Evolutionary conservation across 2,329 filamentous ascomycete species (phyloP), one percentile per base, ranked within the genome.

Genomic region (Cercospora sesami): DNA sequence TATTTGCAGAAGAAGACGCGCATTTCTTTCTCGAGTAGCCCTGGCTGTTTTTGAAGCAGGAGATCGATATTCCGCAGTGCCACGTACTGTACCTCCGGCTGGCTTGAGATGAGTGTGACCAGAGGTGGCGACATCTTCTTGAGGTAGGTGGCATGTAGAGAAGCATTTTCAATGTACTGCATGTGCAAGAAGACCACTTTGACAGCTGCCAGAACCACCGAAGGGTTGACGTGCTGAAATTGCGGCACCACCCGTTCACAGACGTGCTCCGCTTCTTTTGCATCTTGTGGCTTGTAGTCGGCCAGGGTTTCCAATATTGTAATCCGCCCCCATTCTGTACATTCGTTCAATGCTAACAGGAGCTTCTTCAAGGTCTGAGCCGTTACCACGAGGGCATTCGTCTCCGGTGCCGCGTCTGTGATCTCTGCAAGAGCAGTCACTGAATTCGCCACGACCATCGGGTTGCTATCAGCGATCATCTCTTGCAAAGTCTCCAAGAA

Each of bases 1-100:
- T 99, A 99, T 82, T 99, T 99, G 90, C 95, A 99, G 83, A 99
- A 99, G 83, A 99, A 99, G 8, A 99, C 95, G 55, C 95, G 89
- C 76, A 99, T 89, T 80, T 99, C 95, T 80, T 98, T 98, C 85
- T 92, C 96, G 9, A 99, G 86, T 65, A 99, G 97, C 73, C 97
- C 94, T 10, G 95, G 93, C 80, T 97, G 94, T 74, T 96, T 95
- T 80, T 99, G 95, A 28, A 99, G 86, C 5, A 99, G 85, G 36
- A 99, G 87, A 74, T 99, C 95, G 76, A 99, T 99, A 79, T 99
- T 99, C 71, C 94, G 86, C 60, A 99, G 83, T 14, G 95, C 95
- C 65, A 99, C 95, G 78, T 99, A 99, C 81, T 99, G 95, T 45
- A 99, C 95, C 83, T 99, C 95, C 6, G 95, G 94, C 0, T 92